Evolutionary conservation across 164 flowering plant genomes (phyloP), one percentile per base, ranked within the genome.

Genomic region (Vitis rupestris): DNA sequence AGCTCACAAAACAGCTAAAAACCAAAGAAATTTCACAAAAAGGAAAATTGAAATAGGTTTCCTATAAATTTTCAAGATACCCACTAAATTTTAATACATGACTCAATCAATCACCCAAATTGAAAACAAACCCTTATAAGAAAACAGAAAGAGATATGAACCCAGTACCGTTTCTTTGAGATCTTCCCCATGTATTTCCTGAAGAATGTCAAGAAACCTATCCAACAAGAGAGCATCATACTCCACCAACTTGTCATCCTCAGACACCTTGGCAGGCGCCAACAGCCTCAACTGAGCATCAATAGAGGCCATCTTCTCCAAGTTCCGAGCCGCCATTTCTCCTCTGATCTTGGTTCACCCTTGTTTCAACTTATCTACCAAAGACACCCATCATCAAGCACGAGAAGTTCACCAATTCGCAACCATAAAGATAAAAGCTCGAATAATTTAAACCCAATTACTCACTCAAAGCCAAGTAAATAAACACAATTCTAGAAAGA

Each of bases 191-290:
- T 86, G 90, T 56, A 86, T 70, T 52, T 80, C 88, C 74, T 86
- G 90, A 64, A 86, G 85, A 72, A 86, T 84, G 60, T 86, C 87
- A 12, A 85, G 87, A 63, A 85, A 85, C 29, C 89, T 82, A 74
- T 86, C 88, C 80, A 83, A 64, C 64, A 85, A 65, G 72, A 85
- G 59, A 73, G 89, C 89, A 71, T 85, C 89, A 68, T 83, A 85
- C 81, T 85, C 88, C 23, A 85, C 80, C 68, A 85, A 65, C 80
- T 85, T 85, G 65, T 86, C 90, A 68, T 86, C 88, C 69, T 86
- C 90, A 31, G 86, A 82, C 47, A 84, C 86, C 67, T 84, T 81
- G 54, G 64, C 64, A 2, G 87, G 90, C 1, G 82, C 90, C 76
- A 84, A 55, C 0, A 81, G 78, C 83, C 90, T 72, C 74, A 86